Conservation (phyloP, 2,329 filamentous ascomycete species). For the Thelonectria blattea region DNA sequence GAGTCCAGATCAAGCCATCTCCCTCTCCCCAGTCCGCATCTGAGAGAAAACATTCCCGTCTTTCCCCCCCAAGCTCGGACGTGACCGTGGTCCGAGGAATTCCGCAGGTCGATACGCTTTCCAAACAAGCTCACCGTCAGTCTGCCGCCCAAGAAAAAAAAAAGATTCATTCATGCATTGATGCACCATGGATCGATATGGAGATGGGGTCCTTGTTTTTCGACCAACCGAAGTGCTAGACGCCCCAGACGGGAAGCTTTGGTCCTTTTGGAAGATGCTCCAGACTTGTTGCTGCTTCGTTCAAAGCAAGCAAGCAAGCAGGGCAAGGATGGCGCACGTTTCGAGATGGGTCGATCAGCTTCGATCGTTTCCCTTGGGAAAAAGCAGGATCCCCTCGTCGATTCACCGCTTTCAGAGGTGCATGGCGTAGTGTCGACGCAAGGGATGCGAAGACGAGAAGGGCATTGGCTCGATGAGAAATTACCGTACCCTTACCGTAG, state of each 20-base stretch:
- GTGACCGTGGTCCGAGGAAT: slow-evolving; percentile 31
- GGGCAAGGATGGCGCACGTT: slow-evolving; percentile 22
- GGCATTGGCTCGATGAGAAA: slow-evolving; percentile 13
- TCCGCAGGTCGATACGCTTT: slow-evolving; percentile 18
- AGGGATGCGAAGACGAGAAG: slow-evolving; percentile 27
- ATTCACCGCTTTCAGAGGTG: slow-evolving; percentile 36
- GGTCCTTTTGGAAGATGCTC: slow-evolving; percentile 11
- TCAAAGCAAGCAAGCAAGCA: neutral
- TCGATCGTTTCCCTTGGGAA: slow-evolving; percentile 14
- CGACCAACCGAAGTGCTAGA: slow-evolving; percentile 8
- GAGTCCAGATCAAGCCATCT: slow-evolving; percentile 31
- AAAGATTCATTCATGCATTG: slow-evolving; percentile 3
- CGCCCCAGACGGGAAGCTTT: neutral
- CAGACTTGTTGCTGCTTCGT: slow-evolving; percentile 10
- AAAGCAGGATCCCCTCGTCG: slow-evolving; percentile 17
- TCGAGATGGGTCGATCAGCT: slow-evolving; percentile 28
- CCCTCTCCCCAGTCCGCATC: slow-evolving; percentile 22
- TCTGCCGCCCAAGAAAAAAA: slow-evolving; percentile 3
- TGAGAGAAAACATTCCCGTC: slow-evolving; percentile 29
- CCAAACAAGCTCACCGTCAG: slow-evolving; percentile 29
- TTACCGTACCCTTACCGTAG: no score
- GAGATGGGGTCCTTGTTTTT: slow-evolving; percentile 7
- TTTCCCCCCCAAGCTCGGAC: slow-evolving; percentile 27
- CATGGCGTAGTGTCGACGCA: slow-evolving; percentile 28
- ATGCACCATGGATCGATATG: slow-evolving; percentile 22